Evolutionary conservation across 441 rosid genomes (phyloP).

Genomic region (Erodium trifolium): DNA sequence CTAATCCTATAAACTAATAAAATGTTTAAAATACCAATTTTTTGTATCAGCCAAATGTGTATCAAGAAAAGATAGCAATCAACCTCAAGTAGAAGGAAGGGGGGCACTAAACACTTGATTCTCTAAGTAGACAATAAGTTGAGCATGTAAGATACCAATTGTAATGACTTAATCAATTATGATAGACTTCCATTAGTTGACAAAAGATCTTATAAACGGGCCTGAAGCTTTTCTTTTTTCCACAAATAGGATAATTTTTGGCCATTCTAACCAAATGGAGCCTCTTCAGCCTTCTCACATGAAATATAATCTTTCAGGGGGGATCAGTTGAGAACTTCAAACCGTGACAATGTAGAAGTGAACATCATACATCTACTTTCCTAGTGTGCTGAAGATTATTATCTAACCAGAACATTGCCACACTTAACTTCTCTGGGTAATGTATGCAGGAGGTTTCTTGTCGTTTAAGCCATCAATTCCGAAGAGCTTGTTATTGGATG

Average conservation of each 20-base stretch:
- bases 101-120: too few relatives aligned
- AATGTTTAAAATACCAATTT: too few relatives aligned
- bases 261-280: background rate
- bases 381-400: slow-evolving; percentile 9
- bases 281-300: slow-evolving; percentile 4
- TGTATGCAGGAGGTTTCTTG: slow-evolving; percentile 74
- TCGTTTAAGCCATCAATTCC: slow-evolving; percentile 87
- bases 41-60: too few relatives aligned
- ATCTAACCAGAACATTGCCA: slow-evolving; percentile 13
- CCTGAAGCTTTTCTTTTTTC: background rate
- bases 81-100: too few relatives aligned
- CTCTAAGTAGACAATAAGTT: too few relatives aligned
- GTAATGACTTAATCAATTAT: background rate
- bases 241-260: background rate
- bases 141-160: background rate
- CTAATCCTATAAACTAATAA: too few relatives aligned
- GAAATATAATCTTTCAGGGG: slow-evolving; percentile 12
- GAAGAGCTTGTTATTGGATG: slow-evolving; percentile 71
- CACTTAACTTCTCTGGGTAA: slow-evolving; percentile 21
- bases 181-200: background rate
- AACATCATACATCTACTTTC: background rate
- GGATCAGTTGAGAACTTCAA: slow-evolving; percentile 9
- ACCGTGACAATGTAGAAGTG: background rate
- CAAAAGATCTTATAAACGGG: background rate
- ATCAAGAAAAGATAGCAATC: too few relatives aligned